Evolutionary conservation across 2,329 filamentous ascomycete genomes (phyloP), one percentile per base, ranked within the genome.

Genomic region (Nothomitra cinnamomea): DNA sequence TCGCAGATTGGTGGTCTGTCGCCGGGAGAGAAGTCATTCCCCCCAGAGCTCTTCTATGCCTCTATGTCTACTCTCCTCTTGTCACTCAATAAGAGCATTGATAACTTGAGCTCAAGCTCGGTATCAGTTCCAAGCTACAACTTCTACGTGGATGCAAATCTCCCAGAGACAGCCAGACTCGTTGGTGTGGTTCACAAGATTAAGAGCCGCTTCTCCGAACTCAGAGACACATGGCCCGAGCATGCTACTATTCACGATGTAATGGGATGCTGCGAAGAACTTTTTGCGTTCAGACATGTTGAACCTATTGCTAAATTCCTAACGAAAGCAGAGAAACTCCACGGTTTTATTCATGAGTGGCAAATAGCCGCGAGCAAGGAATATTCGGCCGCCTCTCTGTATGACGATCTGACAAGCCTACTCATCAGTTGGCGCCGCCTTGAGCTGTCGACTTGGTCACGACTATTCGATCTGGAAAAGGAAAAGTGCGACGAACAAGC

Each of bases 371-470:
- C 90, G 2, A 94, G 87, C 69, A 80, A 80, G 57, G 79, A 84
- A 38, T 86, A 85, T 64, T 83, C 79, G 8, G 85, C 83, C 1
- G 73, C 76, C 1, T 66, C 74, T 8, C 70, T 89, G 1, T 88
- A 94, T 59, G 83, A 94, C 57, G 77, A 80, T 45, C 69, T 96
- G 12, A 95, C 89, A 0, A 78, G 80, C 51, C 77, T 87, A 24
- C 83, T 95, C 52, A 83, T 96, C 54, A 79, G 77, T 63, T 98
- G 94, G 94, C 79, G 92, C 57, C 82, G 89, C 56, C 73, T 98
- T 32, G 92, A 98, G 63, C 73, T 98, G 24, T 84, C 85, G 0
- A 95, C 90, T 0, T 98, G 92, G 92, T 82, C 85, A 36, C 85
- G 83, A 42, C 68, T 98, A 2, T 83, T 98, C 56, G 87, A 95